Conservation (phyloP, 1,139 yeast genomes). For the Casaregolazyma suthepensis region DNA sequence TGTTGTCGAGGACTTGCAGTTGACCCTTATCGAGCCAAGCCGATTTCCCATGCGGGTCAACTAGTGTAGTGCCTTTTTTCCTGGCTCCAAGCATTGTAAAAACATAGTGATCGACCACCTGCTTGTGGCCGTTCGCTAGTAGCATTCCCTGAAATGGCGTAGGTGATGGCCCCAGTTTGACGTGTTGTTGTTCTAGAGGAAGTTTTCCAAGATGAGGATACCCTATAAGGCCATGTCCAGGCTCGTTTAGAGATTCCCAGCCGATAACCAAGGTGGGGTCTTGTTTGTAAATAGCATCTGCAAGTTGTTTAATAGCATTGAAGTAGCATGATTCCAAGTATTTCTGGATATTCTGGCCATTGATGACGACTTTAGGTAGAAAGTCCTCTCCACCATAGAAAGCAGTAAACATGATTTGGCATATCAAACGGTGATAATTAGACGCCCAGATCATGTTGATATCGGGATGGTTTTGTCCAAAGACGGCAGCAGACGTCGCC, state of each 20-base stretch:
- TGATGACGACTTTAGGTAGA: conserved; percentile 64
- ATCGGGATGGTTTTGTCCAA: conserved; percentile 52
- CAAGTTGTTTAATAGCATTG: conserved; percentile 49
- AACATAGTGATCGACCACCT: conserved; percentile 61
- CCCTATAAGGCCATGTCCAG: conserved; percentile 43
- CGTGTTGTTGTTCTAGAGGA: conserved; percentile 26
- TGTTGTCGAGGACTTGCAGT: conserved; percentile 44
- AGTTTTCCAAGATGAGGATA: conserved; percentile 23
- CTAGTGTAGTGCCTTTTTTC: conserved; percentile 44
- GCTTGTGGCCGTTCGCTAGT: conserved; percentile 68
- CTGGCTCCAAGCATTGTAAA: conserved; percentile 69
- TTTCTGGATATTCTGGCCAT: conserved; percentile 72
- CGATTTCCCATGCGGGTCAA: conserved; percentile 68
- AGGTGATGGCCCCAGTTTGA: conserved; percentile 29
- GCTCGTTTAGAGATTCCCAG: conserved; percentile 84
- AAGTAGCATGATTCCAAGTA: conserved; percentile 64
- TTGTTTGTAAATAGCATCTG: conserved; percentile 49
- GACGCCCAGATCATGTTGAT: conserved; percentile 83
- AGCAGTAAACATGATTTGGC: conserved; percentile 75
- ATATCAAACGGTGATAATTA: conserved; percentile 68
- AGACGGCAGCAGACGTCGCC: conserved; percentile 64
- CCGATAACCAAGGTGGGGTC: conserved; percentile 60
- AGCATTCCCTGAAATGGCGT: conserved; percentile 29
- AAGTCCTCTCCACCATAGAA: conserved; percentile 69
- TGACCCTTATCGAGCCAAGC: conserved; percentile 47